These are phyloP conservation scores for Logfia minima DNA, from an alignment of 129 eudicot genomes.

Conservation along the genomic window DNA sequence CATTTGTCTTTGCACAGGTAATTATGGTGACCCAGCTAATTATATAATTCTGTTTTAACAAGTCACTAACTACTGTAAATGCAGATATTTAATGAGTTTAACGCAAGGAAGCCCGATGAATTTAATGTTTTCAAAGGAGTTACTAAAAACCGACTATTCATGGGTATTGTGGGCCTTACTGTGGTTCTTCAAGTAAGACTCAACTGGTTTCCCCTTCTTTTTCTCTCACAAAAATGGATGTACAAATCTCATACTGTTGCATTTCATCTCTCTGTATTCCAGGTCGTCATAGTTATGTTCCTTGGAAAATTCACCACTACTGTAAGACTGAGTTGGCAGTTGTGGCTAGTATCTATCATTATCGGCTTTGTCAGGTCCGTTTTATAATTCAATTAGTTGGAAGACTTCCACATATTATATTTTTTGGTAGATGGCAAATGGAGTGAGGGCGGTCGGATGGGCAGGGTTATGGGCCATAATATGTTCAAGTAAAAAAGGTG, in stretches of 20 bases:
- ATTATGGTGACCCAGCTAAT: neutral
- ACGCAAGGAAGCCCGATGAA: constrained; percentile 92
- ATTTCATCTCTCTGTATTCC: constrained; percentile 5
- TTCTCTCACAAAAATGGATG: neutral
- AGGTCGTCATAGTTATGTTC: constrained; percentile 74
- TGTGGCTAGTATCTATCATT: constrained; percentile 76
- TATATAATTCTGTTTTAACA: neutral
- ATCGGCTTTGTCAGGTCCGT: constrained; percentile 78
- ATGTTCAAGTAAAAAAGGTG: neutral
- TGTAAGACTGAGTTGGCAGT: constrained; percentile 73
- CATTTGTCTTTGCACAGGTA: constrained; percentile 91
- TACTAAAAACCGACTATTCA: constrained; percentile 59
- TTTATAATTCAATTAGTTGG: neutral
- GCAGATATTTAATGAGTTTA: constrained; percentile 84
- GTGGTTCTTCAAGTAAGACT: constrained; percentile 67
- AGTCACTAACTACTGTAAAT: constrained; percentile 16
- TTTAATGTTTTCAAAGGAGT: constrained; percentile 80
- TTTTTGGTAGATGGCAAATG: no score
- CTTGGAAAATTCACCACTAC: constrained; percentile 84
- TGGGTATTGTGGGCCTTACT: constrained; percentile 66
- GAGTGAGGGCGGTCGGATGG: neutral
- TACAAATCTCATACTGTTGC: neutral
- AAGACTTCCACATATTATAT: neutral
- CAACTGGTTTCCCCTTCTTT: neutral
- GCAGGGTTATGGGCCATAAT: neutral